Base-by-base conservation (phyloP, 352 stramenopile genomes). In the Phytopythium boreale region DNA sequence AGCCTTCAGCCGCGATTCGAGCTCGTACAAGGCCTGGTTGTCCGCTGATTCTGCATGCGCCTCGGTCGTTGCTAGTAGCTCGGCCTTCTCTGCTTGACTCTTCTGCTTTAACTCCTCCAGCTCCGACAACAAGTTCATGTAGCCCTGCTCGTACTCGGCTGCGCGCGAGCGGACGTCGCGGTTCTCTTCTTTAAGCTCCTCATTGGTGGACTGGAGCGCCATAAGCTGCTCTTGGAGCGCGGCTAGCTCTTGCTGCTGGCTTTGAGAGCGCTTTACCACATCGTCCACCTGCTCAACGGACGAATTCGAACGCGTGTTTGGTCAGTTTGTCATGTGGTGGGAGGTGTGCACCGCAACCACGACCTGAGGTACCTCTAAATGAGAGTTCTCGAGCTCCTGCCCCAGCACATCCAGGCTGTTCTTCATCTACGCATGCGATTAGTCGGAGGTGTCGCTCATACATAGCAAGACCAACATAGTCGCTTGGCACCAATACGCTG, bases 121-220 rank as follows among this genome's bases (percentile, higher is more conserved):
- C 58, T 88, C 79, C 8, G 66, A 64, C 22, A 92, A 56, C 31
- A 92, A 52, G 17, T 74, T 51, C 63, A 89, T 62, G 60, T 90
- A 92, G 4, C 76, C 79, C 61, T 89, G 83, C 44, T 92, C 83
- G 57, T 89, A 92, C 57, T 92, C 79, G 14, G 63, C 72, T 26
- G 81, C 77, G 36, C 76, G 70, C 15, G 65, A 73, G 7, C 78
- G 72, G 1, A 74, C 53, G 17, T 84, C 78, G 1, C 58, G 67
- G 19, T 84, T 71, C 11, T 83, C 69, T 7, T 80, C 53, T 52
- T 78, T 62, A n/a, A 89, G 53, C 22, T 65, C 71, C 4, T 87
- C 67, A 19, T 66, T 88, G 41, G 34, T 73, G n/a, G 22, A 62
- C 62, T 60, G 62, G 62, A 63, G 68, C 53, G 82, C 67, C 34